Conservation (phyloP, 805 yeast species). For the Grigorovia humatica region DNA sequence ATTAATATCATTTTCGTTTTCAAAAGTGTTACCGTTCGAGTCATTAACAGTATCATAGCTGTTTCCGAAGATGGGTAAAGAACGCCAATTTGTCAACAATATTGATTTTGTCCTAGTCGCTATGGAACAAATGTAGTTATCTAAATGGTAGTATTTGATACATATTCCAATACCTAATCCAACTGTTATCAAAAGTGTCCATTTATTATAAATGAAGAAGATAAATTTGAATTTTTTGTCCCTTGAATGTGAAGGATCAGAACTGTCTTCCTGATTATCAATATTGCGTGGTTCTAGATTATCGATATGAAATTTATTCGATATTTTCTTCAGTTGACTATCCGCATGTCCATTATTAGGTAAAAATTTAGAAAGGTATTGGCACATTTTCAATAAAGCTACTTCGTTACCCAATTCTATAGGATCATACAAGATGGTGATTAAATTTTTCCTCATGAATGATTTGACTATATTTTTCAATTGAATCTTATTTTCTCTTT, state of each 20-base stretch:
- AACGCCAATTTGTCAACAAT: background rate
- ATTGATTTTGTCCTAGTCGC: background rate
- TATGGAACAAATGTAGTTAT: background rate
- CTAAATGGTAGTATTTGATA: background rate
- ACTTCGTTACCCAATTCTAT: constrained; percentile 14
- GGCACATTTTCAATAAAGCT: constrained; percentile 15
- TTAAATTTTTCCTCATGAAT: constrained; percentile 11
- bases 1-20: background rate
- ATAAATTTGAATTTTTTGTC: background rate
- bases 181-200: constrained; percentile 4
- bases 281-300: background rate
- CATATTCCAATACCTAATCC: constrained; percentile 10
- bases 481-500: constrained; percentile 21
- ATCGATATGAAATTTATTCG: background rate
- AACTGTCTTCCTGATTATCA: constrained; percentile 2
- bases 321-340: constrained; percentile 5
- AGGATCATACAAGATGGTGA: constrained; percentile 20
- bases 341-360: too few relatives aligned
- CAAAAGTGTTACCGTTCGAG: background rate
- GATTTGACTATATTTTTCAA: constrained; percentile 18
- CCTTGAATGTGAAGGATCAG: background rate
- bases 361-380: background rate
- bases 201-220: background rate
- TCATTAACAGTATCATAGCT: background rate
- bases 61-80: background rate